phyloP scores from a whole-genome alignment of 805 yeast genomes.

The Vanderwaltozyma verrucispora region DNA sequence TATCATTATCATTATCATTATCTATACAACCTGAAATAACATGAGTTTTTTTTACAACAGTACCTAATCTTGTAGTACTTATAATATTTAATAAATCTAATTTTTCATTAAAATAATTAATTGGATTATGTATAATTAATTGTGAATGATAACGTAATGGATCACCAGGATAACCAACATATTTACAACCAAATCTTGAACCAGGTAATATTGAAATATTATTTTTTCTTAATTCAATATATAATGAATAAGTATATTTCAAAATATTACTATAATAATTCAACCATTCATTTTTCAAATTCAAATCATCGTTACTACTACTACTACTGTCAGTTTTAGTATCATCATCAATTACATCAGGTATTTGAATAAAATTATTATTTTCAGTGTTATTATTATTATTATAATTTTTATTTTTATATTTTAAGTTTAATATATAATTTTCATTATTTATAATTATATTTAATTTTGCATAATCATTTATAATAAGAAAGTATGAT shows the following conservation, averaged over 20 bases:
- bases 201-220: slow-evolving; percentile 51
- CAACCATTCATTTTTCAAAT: slow-evolving; percentile 35
- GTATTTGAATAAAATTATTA: not conserved
- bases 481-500: slow-evolving; percentile 48
- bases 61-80: slow-evolving; percentile 84
- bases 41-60: slow-evolving; percentile 85
- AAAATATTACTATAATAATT: not conserved
- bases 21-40: slow-evolving; percentile 37
- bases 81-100: slow-evolving; percentile 50
- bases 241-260: not conserved
- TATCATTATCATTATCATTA: slow-evolving; percentile 9
- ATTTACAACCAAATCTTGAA: slow-evolving; percentile 80
- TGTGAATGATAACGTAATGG: slow-evolving; percentile 88
- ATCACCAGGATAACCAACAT: slow-evolving; percentile 90
- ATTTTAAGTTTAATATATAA: too few relatives aligned
- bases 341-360: slow-evolving; percentile 23
- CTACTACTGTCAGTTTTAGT: slow-evolving; percentile 12
- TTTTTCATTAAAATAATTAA: slow-evolving; percentile 32
- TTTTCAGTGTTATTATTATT: not conserved
- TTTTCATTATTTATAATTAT: not conserved
- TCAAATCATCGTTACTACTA: slow-evolving; percentile 15
- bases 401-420: slow-evolving; percentile 2
- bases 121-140: slow-evolving; percentile 46
- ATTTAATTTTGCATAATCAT: slow-evolving; percentile 33
- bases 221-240: not conserved